Evolutionary conservation across 2,329 filamentous ascomycete species (phyloP), one percentile per base, ranked within the genome.

Genomic region (Helminthosporium solani): DNA sequence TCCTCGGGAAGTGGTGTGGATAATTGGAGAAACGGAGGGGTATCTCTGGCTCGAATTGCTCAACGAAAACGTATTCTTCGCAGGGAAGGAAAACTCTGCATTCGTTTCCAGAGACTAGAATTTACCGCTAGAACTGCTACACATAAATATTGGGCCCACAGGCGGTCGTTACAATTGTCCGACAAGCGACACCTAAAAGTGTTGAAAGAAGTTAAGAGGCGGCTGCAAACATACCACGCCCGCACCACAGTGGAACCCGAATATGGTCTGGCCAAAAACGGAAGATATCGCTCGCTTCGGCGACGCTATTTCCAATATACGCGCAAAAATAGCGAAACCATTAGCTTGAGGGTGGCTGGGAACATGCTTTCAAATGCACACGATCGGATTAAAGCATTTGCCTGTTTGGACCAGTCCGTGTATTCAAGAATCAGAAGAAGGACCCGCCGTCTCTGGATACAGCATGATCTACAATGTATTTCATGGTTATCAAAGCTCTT

Each of bases 281-380:
- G 64, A n/a, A 57, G 56, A 35, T 67, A 66, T 44, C 46, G 65
- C 23, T 64, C 64, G 15, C 48, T 68, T 19, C 35, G 31, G 14
- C 64, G 65, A 14, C 58, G 62, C 12, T 48, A 66, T n/a, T 38
- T 52, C 40, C 57, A 52, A 18, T 50, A 60, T 18, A n/a, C 18
- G 12, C 37, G 30, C 19, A 19, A n/a, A 2, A n/a, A 25, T 25
- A 21, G 7, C 11, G 19, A 50, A 20, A 11, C 33, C 3, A 50
- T 42, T 5, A 16, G 21, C 21, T 54, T 19, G 50, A 60, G 20
- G 42, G 61, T 33, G 42, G 18, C 3, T 42, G 14, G 25, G 5
- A 18, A 19, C 11, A 8, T 4, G 34, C 9, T 38, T n/a, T 9
- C 25, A 16, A 3, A 34, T 40, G 15, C 8, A 2, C 15, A 15